A percentile compares a stretch with the other conserved stretches of the same genome.
Conservation (phyloP, 2,329 filamentous ascomycete genomes). For the Diaporthe sp. region DNA sequence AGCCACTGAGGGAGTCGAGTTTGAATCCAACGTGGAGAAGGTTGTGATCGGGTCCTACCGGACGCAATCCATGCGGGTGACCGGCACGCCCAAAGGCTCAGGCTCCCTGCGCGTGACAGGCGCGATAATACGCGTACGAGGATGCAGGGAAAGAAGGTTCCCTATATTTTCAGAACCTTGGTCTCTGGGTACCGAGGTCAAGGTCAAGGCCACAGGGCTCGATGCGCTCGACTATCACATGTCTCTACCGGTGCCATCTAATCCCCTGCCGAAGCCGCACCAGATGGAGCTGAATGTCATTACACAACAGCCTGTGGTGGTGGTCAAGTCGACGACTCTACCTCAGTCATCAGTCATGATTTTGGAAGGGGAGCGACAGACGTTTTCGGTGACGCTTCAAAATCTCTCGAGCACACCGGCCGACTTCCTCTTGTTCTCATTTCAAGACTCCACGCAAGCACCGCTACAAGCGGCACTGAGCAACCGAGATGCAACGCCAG, state of each 20-base stretch:
- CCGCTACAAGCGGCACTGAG: conserved; percentile 79
- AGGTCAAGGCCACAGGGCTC: conserved; percentile 81
- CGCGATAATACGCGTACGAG: conserved; percentile 81
- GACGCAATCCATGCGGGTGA: conserved; percentile 80
- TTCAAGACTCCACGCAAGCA: conserved; percentile 86
- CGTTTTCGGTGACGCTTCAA: conserved; percentile 81
- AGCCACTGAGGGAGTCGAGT: conserved; percentile 77
- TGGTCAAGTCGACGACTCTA: conserved; percentile 80
- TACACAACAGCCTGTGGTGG: conserved; percentile 79
- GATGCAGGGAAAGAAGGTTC: conserved; percentile 85
- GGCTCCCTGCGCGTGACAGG: conserved; percentile 81
- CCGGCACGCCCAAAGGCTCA: conserved; percentile 72
- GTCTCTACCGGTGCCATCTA: conserved; percentile 48
- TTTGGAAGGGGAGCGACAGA: conserved; percentile 85
- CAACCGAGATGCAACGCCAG: conserved; percentile 80
- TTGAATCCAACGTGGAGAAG: conserved; percentile 73
- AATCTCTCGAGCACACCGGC: conserved; percentile 83
- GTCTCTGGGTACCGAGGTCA: conserved; percentile 75
- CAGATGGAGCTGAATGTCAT: conserved; percentile 79
- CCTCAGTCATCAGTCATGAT: conserved; percentile 91
- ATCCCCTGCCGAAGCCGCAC: conserved; percentile 54
- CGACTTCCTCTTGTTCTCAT: conserved; percentile 88
- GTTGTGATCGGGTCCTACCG: conserved; percentile 83
- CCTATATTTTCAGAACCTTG: conserved; percentile 84
- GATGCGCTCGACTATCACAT: conserved; percentile 63